These are phyloP conservation scores for Fusarium temperatum DNA, from an alignment of 2,329 filamentous ascomycete species.

Conservation along the genomic window DNA sequence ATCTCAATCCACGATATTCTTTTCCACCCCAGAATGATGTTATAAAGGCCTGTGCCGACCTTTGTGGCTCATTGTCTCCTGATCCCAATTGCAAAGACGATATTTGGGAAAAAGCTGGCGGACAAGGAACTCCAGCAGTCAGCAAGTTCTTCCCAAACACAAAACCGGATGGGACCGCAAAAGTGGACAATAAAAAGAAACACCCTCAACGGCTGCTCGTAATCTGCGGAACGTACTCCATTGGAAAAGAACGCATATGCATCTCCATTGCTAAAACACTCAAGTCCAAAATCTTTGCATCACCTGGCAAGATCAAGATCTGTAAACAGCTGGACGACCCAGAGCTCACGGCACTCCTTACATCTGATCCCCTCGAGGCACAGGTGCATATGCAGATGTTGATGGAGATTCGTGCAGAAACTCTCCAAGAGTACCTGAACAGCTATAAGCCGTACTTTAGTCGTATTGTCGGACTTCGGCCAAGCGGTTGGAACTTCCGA, in stretches of 20 bases:
- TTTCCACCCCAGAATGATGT: constrained; percentile 92
- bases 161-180: constrained; percentile 43
- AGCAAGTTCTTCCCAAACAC: constrained; percentile 62
- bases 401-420: constrained; percentile 92
- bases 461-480: constrained; percentile 88
- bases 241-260: constrained; percentile 97
- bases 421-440: constrained; percentile 87
- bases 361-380: constrained; percentile 80
- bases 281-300: constrained; percentile 87
- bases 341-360: constrained; percentile 81
- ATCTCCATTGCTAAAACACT: constrained; percentile 89
- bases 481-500: constrained; percentile 93
- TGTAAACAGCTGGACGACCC: constrained; percentile 86
- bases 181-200: constrained; percentile 41
- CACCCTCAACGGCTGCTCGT: constrained; percentile 76
- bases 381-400: constrained; percentile 98
- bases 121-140: constrained; percentile 55
- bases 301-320: constrained; percentile 83
- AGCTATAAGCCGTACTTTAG: constrained; percentile 83
- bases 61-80: constrained; percentile 81
- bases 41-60: constrained; percentile 84
- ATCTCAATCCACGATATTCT: constrained; percentile 93
- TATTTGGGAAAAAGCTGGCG: constrained; percentile 56
- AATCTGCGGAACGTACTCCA: constrained; percentile 95
- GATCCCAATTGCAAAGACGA: constrained; percentile 62